phyloP scores from a whole-genome alignment of 2,329 filamentous ascomycete genomes.

The Waltergamsia citrina region DNA sequence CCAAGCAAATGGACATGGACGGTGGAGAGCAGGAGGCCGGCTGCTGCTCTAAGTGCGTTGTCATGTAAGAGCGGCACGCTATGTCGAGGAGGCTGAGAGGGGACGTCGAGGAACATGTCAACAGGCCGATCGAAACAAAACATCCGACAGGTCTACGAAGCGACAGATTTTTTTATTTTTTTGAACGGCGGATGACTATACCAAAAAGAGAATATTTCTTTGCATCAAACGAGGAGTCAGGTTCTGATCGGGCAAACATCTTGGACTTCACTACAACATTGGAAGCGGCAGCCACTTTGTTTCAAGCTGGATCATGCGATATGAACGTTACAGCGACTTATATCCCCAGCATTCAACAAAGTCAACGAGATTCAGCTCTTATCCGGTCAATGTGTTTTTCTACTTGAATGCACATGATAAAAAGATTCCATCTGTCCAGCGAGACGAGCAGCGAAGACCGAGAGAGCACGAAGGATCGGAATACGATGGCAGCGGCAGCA shows the following conservation, averaged over 20 bases:
- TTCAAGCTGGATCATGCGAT: conserved; percentile 1
- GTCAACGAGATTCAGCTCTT: too few relatives aligned
- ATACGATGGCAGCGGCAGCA: too few relatives aligned
- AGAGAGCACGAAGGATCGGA: too few relatives aligned
- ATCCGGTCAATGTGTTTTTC: too few relatives aligned
- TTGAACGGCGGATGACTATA: conserved; percentile 2
- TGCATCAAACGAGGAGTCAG: conserved; percentile 2
- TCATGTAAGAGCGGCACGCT: conserved; percentile 53
- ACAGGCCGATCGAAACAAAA: neutral
- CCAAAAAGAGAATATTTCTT: neutral
- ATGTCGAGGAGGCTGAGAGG: neutral
- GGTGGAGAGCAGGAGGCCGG: conserved; percentile 58
- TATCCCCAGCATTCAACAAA: too few relatives aligned
- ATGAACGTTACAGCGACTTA: conserved; percentile 1
- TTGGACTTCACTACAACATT: neutral
- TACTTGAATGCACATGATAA: too few relatives aligned
- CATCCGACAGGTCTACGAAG: neutral
- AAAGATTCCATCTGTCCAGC: too few relatives aligned
- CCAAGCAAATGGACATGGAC: conserved; percentile 71
- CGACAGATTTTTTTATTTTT: too few relatives aligned
- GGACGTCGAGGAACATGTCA: neutral
- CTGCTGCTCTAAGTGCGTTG: conserved; percentile 78
- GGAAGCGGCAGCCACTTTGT: neutral
- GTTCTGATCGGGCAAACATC: conserved; percentile 1
- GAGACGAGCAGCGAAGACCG: too few relatives aligned